These are phyloP conservation scores for Puccinia hordei DNA, from an alignment of 1,284 basidiomycete species.

Conservation along the genomic window DNA sequence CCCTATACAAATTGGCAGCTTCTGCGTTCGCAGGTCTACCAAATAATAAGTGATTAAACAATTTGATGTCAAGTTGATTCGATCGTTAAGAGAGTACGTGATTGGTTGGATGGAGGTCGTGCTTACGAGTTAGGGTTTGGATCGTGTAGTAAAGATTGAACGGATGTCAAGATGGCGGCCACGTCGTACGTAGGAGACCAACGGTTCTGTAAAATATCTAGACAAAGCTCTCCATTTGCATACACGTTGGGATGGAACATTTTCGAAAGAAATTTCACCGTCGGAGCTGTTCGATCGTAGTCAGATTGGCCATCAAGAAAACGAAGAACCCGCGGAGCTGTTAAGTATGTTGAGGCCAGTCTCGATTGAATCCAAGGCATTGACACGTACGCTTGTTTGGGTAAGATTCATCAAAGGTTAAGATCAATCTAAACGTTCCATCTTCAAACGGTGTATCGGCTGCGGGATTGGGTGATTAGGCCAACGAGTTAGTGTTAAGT, in stretches of 20 bases:
- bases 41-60: no score
- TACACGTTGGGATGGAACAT: constrained; percentile 99
- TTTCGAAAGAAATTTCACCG: constrained; percentile 91
- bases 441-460: constrained; percentile 98
- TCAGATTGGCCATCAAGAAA: no score
- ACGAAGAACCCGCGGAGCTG: no score
- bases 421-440: constrained; percentile 92
- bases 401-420: constrained; percentile 96
- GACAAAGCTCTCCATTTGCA: constrained; percentile 93
- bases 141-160: constrained; percentile 92
- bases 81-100: no score
- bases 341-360: no score
- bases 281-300: constrained; percentile 72
- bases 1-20: constrained; percentile 89
- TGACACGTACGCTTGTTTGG: constrained; percentile 81
- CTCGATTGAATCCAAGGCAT: no score
- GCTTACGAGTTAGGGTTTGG: constrained; percentile 83
- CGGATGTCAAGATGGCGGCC: constrained; percentile 91
- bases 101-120: not conserved
- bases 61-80: no score
- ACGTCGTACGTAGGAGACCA: constrained; percentile 99
- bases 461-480: constrained; percentile 57
- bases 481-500: not conserved
- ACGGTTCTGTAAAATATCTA: constrained; percentile 96
- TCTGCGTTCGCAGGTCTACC: constrained; percentile 94